Evolutionary conservation across 2,329 filamentous ascomycete species (phyloP).

Genomic region (Phialophora expanda): DNA sequence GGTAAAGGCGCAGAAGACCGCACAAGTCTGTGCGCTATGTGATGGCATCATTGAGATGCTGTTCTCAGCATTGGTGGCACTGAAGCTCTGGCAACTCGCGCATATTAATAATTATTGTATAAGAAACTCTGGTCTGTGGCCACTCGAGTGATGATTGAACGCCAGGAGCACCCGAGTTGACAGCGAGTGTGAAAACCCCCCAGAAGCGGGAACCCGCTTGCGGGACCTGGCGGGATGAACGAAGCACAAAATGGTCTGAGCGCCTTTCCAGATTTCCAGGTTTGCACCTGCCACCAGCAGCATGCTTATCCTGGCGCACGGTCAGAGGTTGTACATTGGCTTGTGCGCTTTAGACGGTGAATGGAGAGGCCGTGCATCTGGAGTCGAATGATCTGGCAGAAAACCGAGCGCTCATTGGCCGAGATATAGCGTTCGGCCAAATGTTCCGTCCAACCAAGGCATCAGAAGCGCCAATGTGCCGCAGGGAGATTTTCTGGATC

Average conservation of each 20-base stretch:
- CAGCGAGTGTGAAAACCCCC: background rate
- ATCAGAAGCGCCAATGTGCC: background rate
- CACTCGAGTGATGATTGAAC: background rate
- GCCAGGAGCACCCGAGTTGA: background rate
- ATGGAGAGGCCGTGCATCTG: background rate
- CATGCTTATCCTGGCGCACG: background rate
- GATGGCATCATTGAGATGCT: constrained; percentile 4
- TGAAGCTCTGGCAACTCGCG: constrained; percentile 4
- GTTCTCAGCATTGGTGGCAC: constrained; percentile 14
- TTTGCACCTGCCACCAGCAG: background rate
- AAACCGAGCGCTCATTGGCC: constrained; percentile 7
- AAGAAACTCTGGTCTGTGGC: background rate
- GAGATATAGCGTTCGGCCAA: background rate
- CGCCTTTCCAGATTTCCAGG: background rate
- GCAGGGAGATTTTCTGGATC: background rate
- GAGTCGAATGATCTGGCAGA: constrained; percentile 4
- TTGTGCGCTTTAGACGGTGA: background rate
- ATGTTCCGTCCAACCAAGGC: background rate
- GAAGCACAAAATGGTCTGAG: constrained; percentile 14
- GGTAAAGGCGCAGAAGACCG: constrained; percentile 17
- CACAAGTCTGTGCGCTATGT: constrained; percentile 5
- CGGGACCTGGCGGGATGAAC: constrained; percentile 16
- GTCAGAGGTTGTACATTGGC: background rate
- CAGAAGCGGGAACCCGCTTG: constrained; percentile 23
- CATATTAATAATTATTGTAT: constrained; percentile 13